phyloP scores from a whole-genome alignment of 768 basidiomycete genomes.

The Hygrophorus russula region DNA sequence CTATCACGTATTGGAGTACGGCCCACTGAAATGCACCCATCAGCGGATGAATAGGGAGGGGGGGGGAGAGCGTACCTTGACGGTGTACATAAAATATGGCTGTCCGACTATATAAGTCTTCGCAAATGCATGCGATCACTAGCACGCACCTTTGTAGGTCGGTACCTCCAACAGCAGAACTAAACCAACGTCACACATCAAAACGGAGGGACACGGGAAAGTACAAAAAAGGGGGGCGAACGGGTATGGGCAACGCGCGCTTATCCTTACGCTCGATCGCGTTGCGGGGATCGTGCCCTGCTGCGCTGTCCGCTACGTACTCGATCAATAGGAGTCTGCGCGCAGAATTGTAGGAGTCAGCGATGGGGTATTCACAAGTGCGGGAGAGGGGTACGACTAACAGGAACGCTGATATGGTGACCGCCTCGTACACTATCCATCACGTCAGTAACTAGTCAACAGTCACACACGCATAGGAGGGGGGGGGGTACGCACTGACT shows the following conservation, averaged over 20 bases:
- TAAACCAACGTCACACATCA: too few relatives aligned
- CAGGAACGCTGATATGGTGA: constrained; percentile 84
- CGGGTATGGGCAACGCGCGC: constrained; percentile 55
- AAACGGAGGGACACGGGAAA: neutral
- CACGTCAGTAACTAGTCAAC: constrained; percentile 4
- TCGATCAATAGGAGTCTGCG: constrained; percentile 72
- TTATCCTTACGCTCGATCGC: constrained; percentile 79
- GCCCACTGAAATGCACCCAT: constrained; percentile 44
- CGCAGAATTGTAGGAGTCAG: too few relatives aligned
- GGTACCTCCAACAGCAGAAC: constrained; percentile 76
- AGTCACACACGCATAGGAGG: neutral
- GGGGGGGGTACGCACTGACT: constrained; percentile 20
- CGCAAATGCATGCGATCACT: neutral
- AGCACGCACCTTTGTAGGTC: constrained; percentile 58
- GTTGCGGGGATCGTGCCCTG: constrained; percentile 48
- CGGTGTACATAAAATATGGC: constrained; percentile 83
- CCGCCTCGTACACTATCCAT: constrained; percentile 57
- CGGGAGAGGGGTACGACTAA: constrained; percentile 21
- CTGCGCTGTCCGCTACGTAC: constrained; percentile 64
- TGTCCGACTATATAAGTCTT: too few relatives aligned
- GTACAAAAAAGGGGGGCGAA: constrained; percentile 10
- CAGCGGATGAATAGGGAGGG: neutral
- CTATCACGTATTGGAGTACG: constrained; percentile 81
- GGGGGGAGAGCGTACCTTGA: constrained; percentile 42
- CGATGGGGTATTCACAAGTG: constrained; percentile 2